Base-by-base conservation (phyloP, 192 early-diverging fungal species). In the Backusella luteola region DNA sequence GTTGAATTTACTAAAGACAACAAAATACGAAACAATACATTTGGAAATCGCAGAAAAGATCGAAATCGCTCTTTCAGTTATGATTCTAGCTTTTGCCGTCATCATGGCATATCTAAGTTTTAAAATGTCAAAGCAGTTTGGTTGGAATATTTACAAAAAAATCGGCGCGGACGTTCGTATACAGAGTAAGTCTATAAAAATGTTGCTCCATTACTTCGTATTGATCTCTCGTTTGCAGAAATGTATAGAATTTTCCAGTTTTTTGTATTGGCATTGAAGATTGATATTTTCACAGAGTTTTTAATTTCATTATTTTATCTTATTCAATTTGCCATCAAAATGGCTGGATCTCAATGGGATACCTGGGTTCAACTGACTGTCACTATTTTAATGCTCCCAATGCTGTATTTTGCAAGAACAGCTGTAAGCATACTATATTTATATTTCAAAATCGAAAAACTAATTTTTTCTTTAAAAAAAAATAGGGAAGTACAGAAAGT, bases 111-210 rank as follows among this genome's bases (percentile, higher is more conserved):
- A 74, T 42, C 52, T 80, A 6, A 77, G 73, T 63, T 80, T 73
- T 34, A 36, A 80, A 67, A 71, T 84, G 73, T 75, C 74, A 26
- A 67, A 71, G n/a, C 78, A 80, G n/a, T 77, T 84, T 76, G 82
- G 82, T 19, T 91, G 90, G 89, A 90, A 86, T 71, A 87, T 89
- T 66, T 90, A 88, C 82, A 90, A 90, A 71, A 89, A 89, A 81
- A 89, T 92, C 77, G 89, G 90, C 17, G 89, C 90, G n/a, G 85
- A 89, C 39, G 85, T 90, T 46, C 76, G 78, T 9, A 90, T 90
- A 67, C 85, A 87, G 73, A 76, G 82, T 77, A 76, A 75, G 84
- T 87, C 75, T 63, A 19, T 26, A 26, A 63, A 23, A 12, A 3
- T 88, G 88, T 42, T 1, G 67, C 42, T 44, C 12, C 23, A 52